A percentile compares a stretch with the other conserved stretches of the same genome.
phyloP scores from a whole-genome alignment of 768 basidiomycete species.

The Daedaleopsis nitida region DNA sequence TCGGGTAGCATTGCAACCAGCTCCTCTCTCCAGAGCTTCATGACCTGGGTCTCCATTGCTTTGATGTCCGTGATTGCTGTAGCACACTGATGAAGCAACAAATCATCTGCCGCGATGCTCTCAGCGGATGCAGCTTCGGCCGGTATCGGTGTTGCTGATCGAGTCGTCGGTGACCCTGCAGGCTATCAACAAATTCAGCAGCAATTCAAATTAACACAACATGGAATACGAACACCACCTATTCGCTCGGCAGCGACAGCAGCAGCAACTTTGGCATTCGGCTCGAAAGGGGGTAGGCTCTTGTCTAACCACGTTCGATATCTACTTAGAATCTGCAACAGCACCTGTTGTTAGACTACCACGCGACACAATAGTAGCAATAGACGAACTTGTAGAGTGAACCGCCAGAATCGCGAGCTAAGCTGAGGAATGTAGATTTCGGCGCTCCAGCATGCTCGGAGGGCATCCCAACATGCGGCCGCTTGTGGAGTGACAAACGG shows the following conservation, averaged over 20 bases:
- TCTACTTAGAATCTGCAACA: slow-evolving; percentile 70
- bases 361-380: background rate
- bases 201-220: background rate
- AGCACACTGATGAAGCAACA: slow-evolving; percentile 63
- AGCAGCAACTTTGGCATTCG: slow-evolving; percentile 35
- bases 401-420: slow-evolving; percentile 84
- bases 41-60: slow-evolving; percentile 52
- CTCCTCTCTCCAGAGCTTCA: slow-evolving; percentile 67
- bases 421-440: slow-evolving; percentile 86
- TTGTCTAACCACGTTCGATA: slow-evolving; percentile 79
- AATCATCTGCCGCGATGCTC: slow-evolving; percentile 61
- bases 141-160: slow-evolving; percentile 55
- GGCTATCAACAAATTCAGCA: slow-evolving; percentile 6
- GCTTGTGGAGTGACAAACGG: slow-evolving; percentile 65
- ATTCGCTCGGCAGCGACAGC: slow-evolving; percentile 40
- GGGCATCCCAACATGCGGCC: slow-evolving; percentile 67
- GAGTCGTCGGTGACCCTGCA: slow-evolving; percentile 32
- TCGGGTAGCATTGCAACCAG: slow-evolving; percentile 65
- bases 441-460: slow-evolving; percentile 83
- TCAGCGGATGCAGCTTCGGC: slow-evolving; percentile 57
- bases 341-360: background rate
- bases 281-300: slow-evolving; percentile 47
- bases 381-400: slow-evolving; percentile 79
- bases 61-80: slow-evolving; percentile 71
- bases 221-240: slow-evolving; percentile 11